Conservation (phyloP, 768 basidiomycete genomes). For the Phlebiopsis flavidoalba region DNA sequence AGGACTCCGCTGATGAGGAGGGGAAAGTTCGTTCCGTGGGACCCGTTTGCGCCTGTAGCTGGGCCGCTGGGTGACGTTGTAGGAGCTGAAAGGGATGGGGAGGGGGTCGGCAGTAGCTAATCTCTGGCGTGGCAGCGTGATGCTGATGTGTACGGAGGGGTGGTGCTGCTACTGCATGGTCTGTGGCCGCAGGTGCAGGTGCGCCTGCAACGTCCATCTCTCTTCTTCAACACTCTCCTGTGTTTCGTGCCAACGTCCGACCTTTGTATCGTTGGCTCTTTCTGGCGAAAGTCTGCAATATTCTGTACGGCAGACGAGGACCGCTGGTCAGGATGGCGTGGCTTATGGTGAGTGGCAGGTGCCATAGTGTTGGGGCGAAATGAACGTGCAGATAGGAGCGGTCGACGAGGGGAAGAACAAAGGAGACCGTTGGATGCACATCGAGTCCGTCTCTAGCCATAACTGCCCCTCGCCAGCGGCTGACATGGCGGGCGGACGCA, state of each 20-base stretch:
- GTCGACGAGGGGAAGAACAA: background rate
- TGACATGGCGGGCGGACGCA: background rate
- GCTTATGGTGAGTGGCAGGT: background rate
- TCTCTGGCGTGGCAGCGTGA: slow-evolving; percentile 9
- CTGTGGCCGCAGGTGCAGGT: background rate
- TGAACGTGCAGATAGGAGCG: background rate
- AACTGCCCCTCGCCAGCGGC: background rate
- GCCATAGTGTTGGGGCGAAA: background rate
- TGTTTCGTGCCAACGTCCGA: background rate
- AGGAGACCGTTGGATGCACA: background rate
- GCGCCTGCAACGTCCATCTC: background rate
- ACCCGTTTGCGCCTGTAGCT: background rate
- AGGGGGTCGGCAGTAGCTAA: background rate
- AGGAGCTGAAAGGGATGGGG: background rate
- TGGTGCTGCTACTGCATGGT: background rate
- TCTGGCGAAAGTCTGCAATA: background rate
- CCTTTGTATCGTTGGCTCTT: background rate
- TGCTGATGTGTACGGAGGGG: slow-evolving; percentile 7
- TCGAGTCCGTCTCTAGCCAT: background rate
- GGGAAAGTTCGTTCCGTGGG: slow-evolving; percentile 2
- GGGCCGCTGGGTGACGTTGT: background rate
- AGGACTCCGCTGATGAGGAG: slow-evolving; percentile 8
- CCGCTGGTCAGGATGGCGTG: background rate
- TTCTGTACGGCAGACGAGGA: background rate
- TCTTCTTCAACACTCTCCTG: background rate